Conservation (phyloP, 768 basidiomycete species). For the Neoboletus subvelutipes region DNA sequence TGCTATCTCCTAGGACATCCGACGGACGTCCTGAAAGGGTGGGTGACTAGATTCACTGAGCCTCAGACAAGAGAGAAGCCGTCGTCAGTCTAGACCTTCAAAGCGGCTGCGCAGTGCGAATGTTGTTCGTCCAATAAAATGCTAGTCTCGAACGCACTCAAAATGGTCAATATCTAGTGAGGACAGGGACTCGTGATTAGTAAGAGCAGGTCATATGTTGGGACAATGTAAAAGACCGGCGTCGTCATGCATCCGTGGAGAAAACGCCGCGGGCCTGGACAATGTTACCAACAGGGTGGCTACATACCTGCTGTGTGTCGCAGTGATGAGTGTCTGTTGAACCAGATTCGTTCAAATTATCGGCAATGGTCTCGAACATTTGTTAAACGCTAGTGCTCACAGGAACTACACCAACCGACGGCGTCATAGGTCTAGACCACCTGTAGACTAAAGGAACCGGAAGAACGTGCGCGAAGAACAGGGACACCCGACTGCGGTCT, state of each 20-base stretch:
- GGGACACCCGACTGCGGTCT: not conserved
- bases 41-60: not conserved
- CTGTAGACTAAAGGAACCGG: not conserved
- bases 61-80: not conserved
- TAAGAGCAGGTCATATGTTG: not conserved
- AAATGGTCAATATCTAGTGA: not conserved
- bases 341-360: not conserved
- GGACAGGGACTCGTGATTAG: not conserved
- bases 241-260: not conserved
- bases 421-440: constrained; percentile 10
- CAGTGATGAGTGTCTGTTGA: not conserved
- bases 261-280: constrained; percentile 9
- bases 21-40: not conserved
- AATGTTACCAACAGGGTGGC: not conserved
- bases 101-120: not conserved
- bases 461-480: not conserved
- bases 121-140: not conserved
- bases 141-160: constrained; percentile 3
- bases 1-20: not conserved
- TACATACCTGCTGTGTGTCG: constrained; percentile 4
- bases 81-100: constrained; percentile 13
- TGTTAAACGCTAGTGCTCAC: not conserved
- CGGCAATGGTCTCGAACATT: constrained; percentile 9
- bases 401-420: not conserved
- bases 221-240: not conserved